Conservation (phyloP, 106 monocot species). For the Dactylorhiza incarnata region DNA sequence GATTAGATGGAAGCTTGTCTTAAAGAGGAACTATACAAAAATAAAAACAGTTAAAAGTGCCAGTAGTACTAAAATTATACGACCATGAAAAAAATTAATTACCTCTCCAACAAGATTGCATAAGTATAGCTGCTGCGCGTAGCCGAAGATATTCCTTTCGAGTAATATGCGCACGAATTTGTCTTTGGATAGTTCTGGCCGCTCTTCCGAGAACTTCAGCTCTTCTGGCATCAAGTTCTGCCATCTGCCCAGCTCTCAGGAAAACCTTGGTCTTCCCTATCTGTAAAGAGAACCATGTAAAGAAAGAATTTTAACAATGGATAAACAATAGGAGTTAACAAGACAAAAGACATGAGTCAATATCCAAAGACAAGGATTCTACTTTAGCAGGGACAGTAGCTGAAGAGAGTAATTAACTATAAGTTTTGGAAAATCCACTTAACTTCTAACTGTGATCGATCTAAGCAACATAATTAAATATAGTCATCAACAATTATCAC, state of each 20-base stretch:
- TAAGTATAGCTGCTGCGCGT: constrained; percentile 50
- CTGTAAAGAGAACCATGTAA: constrained; percentile 25
- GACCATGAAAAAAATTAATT: constrained; percentile 2
- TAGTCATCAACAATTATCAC: neutral
- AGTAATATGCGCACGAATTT: constrained; percentile 68
- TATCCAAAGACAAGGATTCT: neutral
- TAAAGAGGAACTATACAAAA: neutral
- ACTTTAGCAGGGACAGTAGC: neutral
- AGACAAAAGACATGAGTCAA: neutral
- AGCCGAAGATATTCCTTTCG: constrained; percentile 51
- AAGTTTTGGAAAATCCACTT: neutral
- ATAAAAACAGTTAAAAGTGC: neutral
- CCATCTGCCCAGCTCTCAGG: constrained; percentile 96
- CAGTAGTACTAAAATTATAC: neutral
- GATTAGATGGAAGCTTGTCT: neutral
- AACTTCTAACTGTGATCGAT: neutral
- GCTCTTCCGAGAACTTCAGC: constrained; percentile 72
- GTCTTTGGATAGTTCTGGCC: constrained; percentile 74
- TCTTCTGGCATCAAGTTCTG: constrained; percentile 84
- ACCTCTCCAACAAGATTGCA: constrained; percentile 81
- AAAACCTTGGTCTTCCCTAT: constrained; percentile 83
- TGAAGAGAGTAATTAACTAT: neutral
- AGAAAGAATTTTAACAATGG: neutral
- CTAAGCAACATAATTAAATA: neutral
- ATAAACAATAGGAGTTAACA: neutral